Percentiles rank a stretch among this genome's conserved stretches.
phyloP scores from a whole-genome alignment of 1,284 basidiomycete species.

The Flammula alnicola region DNA sequence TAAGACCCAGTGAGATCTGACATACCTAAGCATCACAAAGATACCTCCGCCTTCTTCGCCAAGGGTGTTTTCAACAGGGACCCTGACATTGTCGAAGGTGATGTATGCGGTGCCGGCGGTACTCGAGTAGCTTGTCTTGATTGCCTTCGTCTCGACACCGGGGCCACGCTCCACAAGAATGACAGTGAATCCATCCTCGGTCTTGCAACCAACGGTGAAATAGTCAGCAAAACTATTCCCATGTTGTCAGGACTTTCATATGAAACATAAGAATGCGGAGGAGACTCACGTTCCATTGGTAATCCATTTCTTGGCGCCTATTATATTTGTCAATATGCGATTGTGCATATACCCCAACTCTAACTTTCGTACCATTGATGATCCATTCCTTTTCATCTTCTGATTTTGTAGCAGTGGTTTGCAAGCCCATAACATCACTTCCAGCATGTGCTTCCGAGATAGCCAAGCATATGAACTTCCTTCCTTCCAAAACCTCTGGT shows the following conservation, averaged over 20 bases:
- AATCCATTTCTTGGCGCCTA: slow-evolving; percentile 46
- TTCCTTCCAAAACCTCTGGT: slow-evolving; percentile 80
- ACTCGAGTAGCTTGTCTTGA: slow-evolving; percentile 84
- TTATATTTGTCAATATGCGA: background rate
- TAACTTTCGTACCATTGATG: slow-evolving; percentile 64
- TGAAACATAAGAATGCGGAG: no score
- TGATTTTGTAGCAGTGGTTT: slow-evolving; percentile 82
- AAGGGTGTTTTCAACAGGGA: slow-evolving; percentile 87
- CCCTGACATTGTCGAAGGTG: slow-evolving; percentile 87
- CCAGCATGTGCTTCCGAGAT: slow-evolving; percentile 91
- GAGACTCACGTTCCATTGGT: slow-evolving; percentile 65
- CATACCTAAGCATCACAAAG: slow-evolving; percentile 72
- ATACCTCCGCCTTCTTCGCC: slow-evolving; percentile 86
- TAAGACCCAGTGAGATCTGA: slow-evolving; percentile 12
- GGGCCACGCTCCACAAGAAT: slow-evolving; percentile 80
- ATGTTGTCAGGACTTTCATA: no score
- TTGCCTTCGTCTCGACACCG: slow-evolving; percentile 83
- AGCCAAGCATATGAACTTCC: slow-evolving; percentile 83
- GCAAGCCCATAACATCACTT: slow-evolving; percentile 84
- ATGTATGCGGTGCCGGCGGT: slow-evolving; percentile 86
- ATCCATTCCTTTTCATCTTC: slow-evolving; percentile 87
- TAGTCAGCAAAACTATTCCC: slow-evolving; percentile 56
- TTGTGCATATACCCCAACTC: background rate
- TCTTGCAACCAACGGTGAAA: slow-evolving; percentile 51
- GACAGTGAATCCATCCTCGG: slow-evolving; percentile 77